Evolutionary conservation across 257 asterid species (phyloP).

Genomic region (Thymus mandschuricus): DNA sequence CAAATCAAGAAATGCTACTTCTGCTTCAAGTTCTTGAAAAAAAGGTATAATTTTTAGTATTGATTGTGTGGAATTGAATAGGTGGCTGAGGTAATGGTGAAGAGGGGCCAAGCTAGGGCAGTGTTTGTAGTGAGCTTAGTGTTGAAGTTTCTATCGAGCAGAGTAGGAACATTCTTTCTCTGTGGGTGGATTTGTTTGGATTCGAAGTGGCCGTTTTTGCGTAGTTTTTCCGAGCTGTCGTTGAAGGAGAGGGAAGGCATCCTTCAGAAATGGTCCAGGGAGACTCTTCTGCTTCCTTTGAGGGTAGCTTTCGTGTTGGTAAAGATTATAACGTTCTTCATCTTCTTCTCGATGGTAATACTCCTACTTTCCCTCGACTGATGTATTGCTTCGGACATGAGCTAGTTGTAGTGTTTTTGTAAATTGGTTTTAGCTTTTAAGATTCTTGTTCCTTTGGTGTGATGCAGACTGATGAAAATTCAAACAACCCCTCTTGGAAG

Average conservation of each 20-base stretch:
- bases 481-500: constrained; percentile 69
- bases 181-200: constrained; percentile 70
- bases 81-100: constrained; percentile 75
- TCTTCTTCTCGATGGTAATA: constrained; percentile 69
- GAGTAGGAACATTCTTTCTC: constrained; percentile 77
- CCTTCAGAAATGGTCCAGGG: constrained; percentile 73
- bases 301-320: constrained; percentile 54
- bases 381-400: neutral
- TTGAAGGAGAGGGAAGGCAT: constrained; percentile 64
- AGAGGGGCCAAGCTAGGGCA: constrained; percentile 54
- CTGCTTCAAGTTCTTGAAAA: neutral
- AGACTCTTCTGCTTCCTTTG: constrained; percentile 52
- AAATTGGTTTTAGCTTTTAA: neutral
- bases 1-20: neutral
- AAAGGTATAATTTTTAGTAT: neutral
- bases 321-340: constrained; percentile 50
- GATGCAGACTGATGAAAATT: constrained; percentile 72
- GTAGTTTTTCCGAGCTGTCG: constrained; percentile 62
- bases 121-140: constrained; percentile 51
- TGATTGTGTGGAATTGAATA: constrained; percentile 25
- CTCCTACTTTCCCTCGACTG: neutral
- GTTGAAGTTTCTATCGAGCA: constrained; percentile 56
- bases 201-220: constrained; percentile 76
- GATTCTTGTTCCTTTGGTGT: constrained; percentile 6
- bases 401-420: neutral